Conservation (phyloP, 2,329 filamentous ascomycete species). For the Fusarium neocosmosporiellum region DNA sequence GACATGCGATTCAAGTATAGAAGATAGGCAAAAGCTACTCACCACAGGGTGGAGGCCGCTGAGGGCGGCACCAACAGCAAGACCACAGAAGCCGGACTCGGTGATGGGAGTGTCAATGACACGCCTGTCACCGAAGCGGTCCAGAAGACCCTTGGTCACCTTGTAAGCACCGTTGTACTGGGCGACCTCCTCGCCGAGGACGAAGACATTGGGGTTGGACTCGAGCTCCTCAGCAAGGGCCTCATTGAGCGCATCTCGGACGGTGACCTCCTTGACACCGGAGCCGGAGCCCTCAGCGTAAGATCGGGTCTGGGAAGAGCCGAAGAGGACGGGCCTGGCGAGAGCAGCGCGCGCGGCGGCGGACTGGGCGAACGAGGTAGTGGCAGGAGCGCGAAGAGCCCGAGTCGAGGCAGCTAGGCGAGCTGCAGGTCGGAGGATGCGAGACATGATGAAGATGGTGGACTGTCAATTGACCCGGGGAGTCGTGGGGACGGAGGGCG, state of each 20-base stretch:
- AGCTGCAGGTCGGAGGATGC: conserved; percentile 63
- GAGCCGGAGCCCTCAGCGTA: conserved; percentile 62
- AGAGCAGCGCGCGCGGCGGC: conserved; percentile 52
- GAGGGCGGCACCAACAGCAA: conserved; percentile 93
- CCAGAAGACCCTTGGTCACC: conserved; percentile 96
- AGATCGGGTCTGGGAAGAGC: conserved; percentile 60
- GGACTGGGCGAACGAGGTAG: conserved; percentile 53
- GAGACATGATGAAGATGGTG: conserved; percentile 57
- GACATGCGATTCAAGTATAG: conserved; percentile 7
- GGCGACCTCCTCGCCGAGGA: conserved; percentile 97
- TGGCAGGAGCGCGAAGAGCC: conserved; percentile 49
- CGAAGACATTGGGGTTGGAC: conserved; percentile 91
- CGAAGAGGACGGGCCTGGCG: conserved; percentile 52
- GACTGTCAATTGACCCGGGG: conserved; percentile 39
- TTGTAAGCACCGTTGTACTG: conserved; percentile 99
- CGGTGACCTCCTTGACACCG: conserved; percentile 91
- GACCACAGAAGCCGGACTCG: conserved; percentile 93
- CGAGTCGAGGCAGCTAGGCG: conserved; percentile 59
- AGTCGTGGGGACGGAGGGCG: conserved; percentile 27
- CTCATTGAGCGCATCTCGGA: conserved; percentile 97
- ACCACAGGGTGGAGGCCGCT: conserved; percentile 94
- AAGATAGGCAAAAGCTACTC: conserved; percentile 56
- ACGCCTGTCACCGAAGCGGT: conserved; percentile 96
- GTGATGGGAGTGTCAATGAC: conserved; percentile 99
- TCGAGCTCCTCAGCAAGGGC: conserved; percentile 98